phyloP scores from a whole-genome alignment of 169 alveolate genomes.

The Plasmodium reichenowi region DNA sequence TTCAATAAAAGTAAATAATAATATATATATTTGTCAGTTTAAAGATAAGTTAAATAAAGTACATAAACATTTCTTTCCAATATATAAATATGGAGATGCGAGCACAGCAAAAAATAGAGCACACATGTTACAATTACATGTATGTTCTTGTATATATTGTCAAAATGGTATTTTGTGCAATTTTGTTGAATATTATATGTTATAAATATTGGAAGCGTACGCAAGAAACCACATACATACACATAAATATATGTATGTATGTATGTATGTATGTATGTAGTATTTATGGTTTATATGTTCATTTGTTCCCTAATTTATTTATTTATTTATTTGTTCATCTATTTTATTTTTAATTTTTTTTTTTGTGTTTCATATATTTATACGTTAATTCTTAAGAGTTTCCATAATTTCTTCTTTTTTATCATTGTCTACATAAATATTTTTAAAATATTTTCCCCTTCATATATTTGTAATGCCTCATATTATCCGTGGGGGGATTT shows the following conservation, averaged over 20 bases:
- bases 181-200: slow-evolving; percentile 52
- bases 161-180: slow-evolving; percentile 63
- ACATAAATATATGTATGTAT: slow-evolving; percentile 1
- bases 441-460: too few relatives aligned
- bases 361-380: too few relatives aligned
- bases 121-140: slow-evolving; percentile 19
- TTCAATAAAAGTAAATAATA: slow-evolving; percentile 39
- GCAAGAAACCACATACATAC: background rate
- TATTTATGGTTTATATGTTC: background rate
- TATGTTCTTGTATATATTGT: slow-evolving; percentile 44
- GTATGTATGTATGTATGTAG: background rate
- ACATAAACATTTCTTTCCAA: slow-evolving; percentile 56
- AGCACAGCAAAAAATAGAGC: slow-evolving; percentile 41
- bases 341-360: background rate
- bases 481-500: too few relatives aligned
- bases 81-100: slow-evolving; percentile 55
- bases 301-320: background rate
- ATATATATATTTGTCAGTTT: slow-evolving; percentile 35
- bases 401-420: too few relatives aligned
- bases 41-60: slow-evolving; percentile 47
- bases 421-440: too few relatives aligned
- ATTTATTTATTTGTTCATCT: background rate
- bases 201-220: background rate
- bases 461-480: too few relatives aligned
- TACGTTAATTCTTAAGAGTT: too few relatives aligned